A percentile compares a stretch with the other conserved stretches of the same genome.
These are phyloP conservation scores for Rhizopogon rudus DNA, from an alignment of 768 basidiomycete species.

Conservation along the genomic window DNA sequence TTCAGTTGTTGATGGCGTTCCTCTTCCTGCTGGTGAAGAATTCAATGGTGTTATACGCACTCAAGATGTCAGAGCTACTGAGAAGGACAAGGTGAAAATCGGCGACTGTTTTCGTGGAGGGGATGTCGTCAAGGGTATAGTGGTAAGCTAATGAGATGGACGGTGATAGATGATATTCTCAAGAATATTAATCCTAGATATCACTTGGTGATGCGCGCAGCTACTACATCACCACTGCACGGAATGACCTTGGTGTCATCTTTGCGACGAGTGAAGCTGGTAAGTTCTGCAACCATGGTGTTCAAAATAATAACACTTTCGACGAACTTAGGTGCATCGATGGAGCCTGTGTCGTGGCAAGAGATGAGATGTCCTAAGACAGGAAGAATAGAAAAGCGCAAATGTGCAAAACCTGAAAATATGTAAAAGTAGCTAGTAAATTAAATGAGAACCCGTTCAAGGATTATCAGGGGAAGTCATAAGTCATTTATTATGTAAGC, in stretches of 20 bases:
- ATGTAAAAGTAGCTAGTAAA: slow-evolving; percentile 29
- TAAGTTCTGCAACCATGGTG: slow-evolving; percentile 12
- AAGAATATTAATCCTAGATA: slow-evolving; percentile 45
- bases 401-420: slow-evolving; percentile 81
- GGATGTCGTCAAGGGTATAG: slow-evolving; percentile 82
- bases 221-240: slow-evolving; percentile 88
- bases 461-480: not conserved
- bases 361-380: slow-evolving; percentile 88
- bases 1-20: slow-evolving; percentile 81
- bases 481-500: slow-evolving; percentile 2
- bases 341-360: slow-evolving; percentile 87
- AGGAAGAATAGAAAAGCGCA: slow-evolving; percentile 73
- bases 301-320: too few relatives aligned
- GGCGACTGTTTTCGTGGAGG: slow-evolving; percentile 90
- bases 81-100: slow-evolving; percentile 86
- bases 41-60: slow-evolving; percentile 84
- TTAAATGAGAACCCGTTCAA: not conserved
- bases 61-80: slow-evolving; percentile 87
- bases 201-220: slow-evolving; percentile 89
- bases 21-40: slow-evolving; percentile 79
- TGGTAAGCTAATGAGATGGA: slow-evolving; percentile 46
- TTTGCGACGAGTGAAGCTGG: slow-evolving; percentile 88
- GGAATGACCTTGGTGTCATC: slow-evolving; percentile 88
- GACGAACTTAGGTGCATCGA: slow-evolving; percentile 54
- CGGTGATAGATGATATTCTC: slow-evolving; percentile 2